Evolutionary conservation across 768 basidiomycete genomes (phyloP).

Genomic region (Termitomyces sp.): DNA sequence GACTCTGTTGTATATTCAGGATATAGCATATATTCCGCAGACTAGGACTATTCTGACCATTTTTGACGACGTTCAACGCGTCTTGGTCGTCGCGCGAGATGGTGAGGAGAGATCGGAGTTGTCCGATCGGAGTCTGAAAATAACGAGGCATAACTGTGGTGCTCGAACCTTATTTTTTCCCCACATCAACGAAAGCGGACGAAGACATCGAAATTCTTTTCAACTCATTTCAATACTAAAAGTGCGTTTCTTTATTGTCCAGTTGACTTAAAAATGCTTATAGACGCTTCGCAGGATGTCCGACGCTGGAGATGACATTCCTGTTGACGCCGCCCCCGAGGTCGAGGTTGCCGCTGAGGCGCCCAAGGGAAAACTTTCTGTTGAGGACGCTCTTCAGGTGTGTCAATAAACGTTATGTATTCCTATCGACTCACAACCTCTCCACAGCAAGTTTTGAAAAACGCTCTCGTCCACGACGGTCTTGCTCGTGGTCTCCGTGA

Average conservation of each 20-base stretch:
- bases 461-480: conserved; percentile 96
- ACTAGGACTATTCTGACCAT: conserved; percentile 36
- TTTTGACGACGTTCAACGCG: conserved; percentile 20
- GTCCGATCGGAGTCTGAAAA: conserved; percentile 57
- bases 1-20: conserved; percentile 41
- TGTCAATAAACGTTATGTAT: conserved; percentile 4
- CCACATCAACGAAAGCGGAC: conserved; percentile 95
- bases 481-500: conserved; percentile 98
- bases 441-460: conserved; percentile 94
- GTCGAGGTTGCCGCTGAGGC: conserved; percentile 86
- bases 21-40: background rate
- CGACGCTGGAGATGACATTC: conserved; percentile 97
- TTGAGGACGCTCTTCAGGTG: conserved; percentile 93
- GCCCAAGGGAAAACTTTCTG: conserved; percentile 92
- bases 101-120: conserved; percentile 29
- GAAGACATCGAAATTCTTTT: conserved; percentile 67
- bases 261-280: conserved; percentile 7
- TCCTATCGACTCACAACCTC: conserved; percentile 1
- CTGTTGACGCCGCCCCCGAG: conserved; percentile 68
- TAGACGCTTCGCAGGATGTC: conserved; percentile 59
- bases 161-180: conserved; percentile 52
- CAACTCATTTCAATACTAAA: conserved; percentile 33
- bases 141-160: conserved; percentile 22
- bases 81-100: conserved; percentile 20
- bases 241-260: conserved; percentile 25